phyloP scores from a whole-genome alignment of 371 early-diverging fungal species.

The Choanephora cucurbitarum region DNA sequence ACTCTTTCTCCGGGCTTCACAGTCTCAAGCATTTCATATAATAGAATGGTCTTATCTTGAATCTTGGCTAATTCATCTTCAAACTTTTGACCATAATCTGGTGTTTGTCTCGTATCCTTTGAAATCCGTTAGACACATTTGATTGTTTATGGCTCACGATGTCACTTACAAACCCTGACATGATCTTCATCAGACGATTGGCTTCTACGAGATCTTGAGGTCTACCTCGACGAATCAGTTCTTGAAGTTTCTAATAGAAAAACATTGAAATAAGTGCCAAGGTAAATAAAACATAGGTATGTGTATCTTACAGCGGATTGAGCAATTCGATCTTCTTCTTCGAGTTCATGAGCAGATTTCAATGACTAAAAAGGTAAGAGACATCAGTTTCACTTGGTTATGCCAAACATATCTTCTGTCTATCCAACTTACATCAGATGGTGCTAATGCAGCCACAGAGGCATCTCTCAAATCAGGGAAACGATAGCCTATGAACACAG shows the following conservation, averaged over 20 bases:
- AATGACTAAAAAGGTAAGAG: conserved; percentile 46
- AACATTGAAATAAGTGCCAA: too few species aligned
- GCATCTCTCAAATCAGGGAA: conserved; percentile 79
- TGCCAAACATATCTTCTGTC: too few species aligned
- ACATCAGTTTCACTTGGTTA: neutral
- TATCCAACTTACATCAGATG: conserved; percentile 49
- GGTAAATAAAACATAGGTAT: neutral
- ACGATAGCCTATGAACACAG: conserved; percentile 61
- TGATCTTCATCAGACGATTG: conserved; percentile 94
- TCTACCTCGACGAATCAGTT: conserved; percentile 93
- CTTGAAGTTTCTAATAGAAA: conserved; percentile 84
- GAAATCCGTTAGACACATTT: too few species aligned
- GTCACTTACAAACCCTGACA: conserved; percentile 90
- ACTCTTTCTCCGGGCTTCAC: conserved; percentile 66
- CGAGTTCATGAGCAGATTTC: conserved; percentile 91
- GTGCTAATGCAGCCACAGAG: conserved; percentile 65
- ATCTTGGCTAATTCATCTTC: conserved; percentile 81
- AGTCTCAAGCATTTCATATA: conserved; percentile 79
- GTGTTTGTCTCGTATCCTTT: conserved; percentile 76
- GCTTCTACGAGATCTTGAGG: conserved; percentile 95
- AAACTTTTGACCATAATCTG: conserved; percentile 87
- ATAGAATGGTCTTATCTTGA: conserved; percentile 71
- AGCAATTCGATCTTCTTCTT: conserved; percentile 91
- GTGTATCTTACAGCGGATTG: conserved; percentile 74
- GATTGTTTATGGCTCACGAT: too few species aligned